Conservation (phyloP, 805 yeast genomes). For the Priceomyces haplophilus region DNA sequence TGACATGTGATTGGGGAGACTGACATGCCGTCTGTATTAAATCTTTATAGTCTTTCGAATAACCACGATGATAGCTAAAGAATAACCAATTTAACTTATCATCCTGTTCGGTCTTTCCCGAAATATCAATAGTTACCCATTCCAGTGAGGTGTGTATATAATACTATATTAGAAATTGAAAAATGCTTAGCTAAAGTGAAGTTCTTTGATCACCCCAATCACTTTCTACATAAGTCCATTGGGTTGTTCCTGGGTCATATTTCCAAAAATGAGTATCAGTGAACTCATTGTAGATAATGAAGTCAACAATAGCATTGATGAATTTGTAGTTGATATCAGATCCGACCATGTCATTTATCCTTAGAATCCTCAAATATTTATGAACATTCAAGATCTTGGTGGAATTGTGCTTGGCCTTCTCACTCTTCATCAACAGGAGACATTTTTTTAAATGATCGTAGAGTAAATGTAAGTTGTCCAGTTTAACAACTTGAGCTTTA, state of each 20-base stretch:
- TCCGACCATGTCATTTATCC: constrained; percentile 10
- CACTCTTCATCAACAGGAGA: constrained; percentile 5
- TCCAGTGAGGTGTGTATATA: not conserved
- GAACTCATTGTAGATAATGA: constrained; percentile 14
- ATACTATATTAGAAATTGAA: not conserved
- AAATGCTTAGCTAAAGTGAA: not conserved
- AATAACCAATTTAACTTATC: not conserved
- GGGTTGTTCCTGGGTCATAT: constrained; percentile 16
- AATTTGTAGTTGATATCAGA: constrained; percentile 13
- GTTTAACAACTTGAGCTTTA: constrained; percentile 21
- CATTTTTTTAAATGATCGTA: constrained; percentile 11
- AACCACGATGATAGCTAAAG: too few species aligned
- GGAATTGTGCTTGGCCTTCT: constrained; percentile 2
- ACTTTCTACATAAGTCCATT: constrained; percentile 16
- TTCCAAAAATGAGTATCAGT: constrained; percentile 21
- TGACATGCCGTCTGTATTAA: constrained; percentile 15
- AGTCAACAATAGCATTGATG: constrained; percentile 27
- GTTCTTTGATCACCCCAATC: not conserved
- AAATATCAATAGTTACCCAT: not conserved
- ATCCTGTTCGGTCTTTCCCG: not conserved
- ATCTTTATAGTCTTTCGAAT: too few species aligned
- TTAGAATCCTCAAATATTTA: constrained; percentile 13
- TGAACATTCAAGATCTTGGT: constrained; percentile 12
- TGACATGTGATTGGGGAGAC: constrained; percentile 80
- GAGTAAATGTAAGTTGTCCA: constrained; percentile 11